phyloP scores from a whole-genome alignment of 441 rosid genomes.

The Populus tomentosa region DNA sequence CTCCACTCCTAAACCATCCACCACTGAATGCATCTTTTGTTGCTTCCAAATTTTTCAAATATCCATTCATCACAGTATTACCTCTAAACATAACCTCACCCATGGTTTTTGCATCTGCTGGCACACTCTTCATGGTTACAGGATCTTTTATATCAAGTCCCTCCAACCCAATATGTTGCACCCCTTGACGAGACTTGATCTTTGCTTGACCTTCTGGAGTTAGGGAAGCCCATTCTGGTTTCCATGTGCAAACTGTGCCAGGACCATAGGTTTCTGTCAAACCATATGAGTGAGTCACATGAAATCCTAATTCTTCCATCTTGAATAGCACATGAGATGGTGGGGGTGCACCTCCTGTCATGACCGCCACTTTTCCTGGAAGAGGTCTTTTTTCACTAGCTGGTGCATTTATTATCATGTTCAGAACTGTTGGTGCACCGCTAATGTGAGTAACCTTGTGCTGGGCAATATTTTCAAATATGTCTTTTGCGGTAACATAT shows the following conservation, averaged over 20 bases:
- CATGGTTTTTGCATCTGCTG: slow-evolving; percentile 48
- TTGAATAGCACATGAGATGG: slow-evolving; percentile 41
- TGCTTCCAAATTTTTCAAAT: slow-evolving; percentile 45
- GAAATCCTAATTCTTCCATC: slow-evolving; percentile 60
- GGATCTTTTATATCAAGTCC: slow-evolving; percentile 54
- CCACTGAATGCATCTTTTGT: slow-evolving; percentile 52
- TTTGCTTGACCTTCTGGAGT: slow-evolving; percentile 37
- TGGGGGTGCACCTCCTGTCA: slow-evolving; percentile 69
- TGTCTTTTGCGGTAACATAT: slow-evolving; percentile 40
- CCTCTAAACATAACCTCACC: slow-evolving; percentile 76
- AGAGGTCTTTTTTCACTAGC: slow-evolving; percentile 31
- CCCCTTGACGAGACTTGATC: slow-evolving; percentile 55
- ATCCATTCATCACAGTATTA: slow-evolving; percentile 70
- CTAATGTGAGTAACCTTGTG: slow-evolving; percentile 63
- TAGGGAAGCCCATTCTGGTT: slow-evolving; percentile 65
- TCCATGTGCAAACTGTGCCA: slow-evolving; percentile 55
- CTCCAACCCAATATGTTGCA: slow-evolving; percentile 62
- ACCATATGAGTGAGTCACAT: slow-evolving; percentile 57
- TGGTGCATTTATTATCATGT: slow-evolving; percentile 52
- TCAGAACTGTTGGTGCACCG: slow-evolving; percentile 67
- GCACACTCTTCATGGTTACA: slow-evolving; percentile 46
- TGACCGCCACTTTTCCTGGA: slow-evolving; percentile 43
- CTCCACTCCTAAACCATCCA: slow-evolving; percentile 68
- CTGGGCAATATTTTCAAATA: slow-evolving; percentile 42
- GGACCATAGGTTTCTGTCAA: slow-evolving; percentile 77